Percentiles rank a stretch among this genome's conserved stretches.
These are phyloP conservation scores for Pichia scutulata DNA, from an alignment of 805 yeast genomes.

Conservation along the genomic window DNA sequence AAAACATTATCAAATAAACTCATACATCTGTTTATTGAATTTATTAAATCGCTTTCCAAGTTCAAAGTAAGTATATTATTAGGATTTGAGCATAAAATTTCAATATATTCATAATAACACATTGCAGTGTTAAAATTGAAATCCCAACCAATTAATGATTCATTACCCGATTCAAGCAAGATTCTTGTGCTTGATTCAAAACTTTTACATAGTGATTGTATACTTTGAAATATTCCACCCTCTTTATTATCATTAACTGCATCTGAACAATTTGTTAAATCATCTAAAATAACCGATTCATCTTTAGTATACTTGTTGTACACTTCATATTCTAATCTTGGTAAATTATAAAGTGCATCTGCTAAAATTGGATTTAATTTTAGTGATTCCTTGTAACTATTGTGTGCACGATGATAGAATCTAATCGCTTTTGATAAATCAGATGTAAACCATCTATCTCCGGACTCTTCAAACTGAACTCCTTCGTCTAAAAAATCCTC, in stretches of 20 bases:
- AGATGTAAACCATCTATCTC: constrained; percentile 64
- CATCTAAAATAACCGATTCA: constrained; percentile 35
- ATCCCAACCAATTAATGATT: constrained; percentile 30
- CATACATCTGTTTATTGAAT: constrained; percentile 17
- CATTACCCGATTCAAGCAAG: constrained; percentile 9
- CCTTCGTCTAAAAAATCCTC: constrained; percentile 53
- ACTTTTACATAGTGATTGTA: constrained; percentile 29
- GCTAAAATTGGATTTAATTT: constrained; percentile 16
- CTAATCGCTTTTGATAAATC: constrained; percentile 58
- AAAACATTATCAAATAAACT: constrained; percentile 10
- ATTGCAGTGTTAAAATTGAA: constrained; percentile 39
- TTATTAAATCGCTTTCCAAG: neutral
- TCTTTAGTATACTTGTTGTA: constrained; percentile 42
- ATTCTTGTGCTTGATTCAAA: constrained; percentile 33
- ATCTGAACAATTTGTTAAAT: constrained; percentile 28
- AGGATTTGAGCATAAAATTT: constrained; percentile 17
- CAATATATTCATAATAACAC: constrained; percentile 41
- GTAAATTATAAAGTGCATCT: constrained; percentile 53
- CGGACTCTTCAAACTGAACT: constrained; percentile 60
- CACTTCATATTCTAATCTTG: constrained; percentile 52
- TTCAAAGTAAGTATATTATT: neutral
- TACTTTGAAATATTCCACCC: constrained; percentile 33
- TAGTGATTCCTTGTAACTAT: constrained; percentile 34
- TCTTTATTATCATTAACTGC: constrained; percentile 17
- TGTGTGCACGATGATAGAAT: constrained; percentile 54